These are phyloP conservation scores for Nymphaea colorata DNA, from an alignment of 164 flowering plant genomes.

Conservation along the genomic window DNA sequence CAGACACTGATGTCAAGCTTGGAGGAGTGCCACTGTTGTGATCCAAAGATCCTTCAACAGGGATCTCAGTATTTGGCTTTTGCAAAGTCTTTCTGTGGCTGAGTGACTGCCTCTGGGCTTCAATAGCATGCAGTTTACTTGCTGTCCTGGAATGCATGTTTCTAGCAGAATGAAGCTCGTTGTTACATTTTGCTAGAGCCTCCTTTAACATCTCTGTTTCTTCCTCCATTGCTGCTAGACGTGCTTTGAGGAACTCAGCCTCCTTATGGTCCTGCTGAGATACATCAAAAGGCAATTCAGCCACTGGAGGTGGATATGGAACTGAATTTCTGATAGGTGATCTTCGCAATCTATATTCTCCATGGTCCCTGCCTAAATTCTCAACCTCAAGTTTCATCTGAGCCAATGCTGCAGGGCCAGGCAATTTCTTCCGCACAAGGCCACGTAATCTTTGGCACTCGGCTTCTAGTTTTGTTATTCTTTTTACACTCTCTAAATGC, in stretches of 20 bases:
- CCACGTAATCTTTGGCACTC: slow-evolving; percentile 96
- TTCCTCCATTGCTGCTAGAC: slow-evolving; percentile 81
- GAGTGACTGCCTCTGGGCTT: slow-evolving; percentile 40
- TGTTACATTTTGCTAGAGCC: slow-evolving; percentile 86
- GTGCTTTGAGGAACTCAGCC: slow-evolving; percentile 68
- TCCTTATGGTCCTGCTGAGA: slow-evolving; percentile 60
- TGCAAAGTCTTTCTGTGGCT: slow-evolving; percentile 31
- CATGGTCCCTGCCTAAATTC: slow-evolving; percentile 70
- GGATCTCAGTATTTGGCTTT: slow-evolving; percentile 20
- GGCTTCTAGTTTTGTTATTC: slow-evolving; percentile 84
- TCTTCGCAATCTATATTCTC: slow-evolving; percentile 43
- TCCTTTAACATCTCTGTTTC: slow-evolving; percentile 95
- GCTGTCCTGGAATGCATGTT: slow-evolving; percentile 70
- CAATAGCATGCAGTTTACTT: slow-evolving; percentile 66
- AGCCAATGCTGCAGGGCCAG: slow-evolving; percentile 97
- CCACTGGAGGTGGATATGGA: slow-evolving; percentile 28
- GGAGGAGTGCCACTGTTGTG: slow-evolving; percentile 55
- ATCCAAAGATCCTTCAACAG: slow-evolving; percentile 31
- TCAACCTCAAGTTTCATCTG: slow-evolving; percentile 98
- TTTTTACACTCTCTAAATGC: slow-evolving; percentile 81
- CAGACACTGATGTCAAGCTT: slow-evolving; percentile 84
- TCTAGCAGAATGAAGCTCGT: slow-evolving; percentile 75
- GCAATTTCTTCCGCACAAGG: slow-evolving; percentile 91
- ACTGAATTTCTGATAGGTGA: slow-evolving; percentile 52
- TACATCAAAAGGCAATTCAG: slow-evolving; percentile 56